phyloP scores from a whole-genome alignment of 1,284 basidiomycete species.

The Heimioporus retisporus region DNA sequence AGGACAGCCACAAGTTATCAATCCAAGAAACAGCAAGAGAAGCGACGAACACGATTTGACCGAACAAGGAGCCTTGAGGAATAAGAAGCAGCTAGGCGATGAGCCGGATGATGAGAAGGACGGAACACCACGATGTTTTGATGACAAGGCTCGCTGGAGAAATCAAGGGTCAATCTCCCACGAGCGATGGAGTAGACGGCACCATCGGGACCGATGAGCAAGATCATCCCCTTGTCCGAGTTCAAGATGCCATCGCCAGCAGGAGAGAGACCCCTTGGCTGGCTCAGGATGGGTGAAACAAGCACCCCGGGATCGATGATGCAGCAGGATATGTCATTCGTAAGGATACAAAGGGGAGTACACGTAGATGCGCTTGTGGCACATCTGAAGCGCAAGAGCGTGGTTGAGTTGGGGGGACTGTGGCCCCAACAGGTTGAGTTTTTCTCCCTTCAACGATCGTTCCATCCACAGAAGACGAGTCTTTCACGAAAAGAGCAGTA shows the following conservation, averaged over 20 bases:
- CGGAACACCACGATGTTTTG: conserved; percentile 27
- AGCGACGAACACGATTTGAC: conserved; percentile 39
- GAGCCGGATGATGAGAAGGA: conserved; percentile 35
- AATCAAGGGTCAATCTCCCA: conserved; percentile 28
- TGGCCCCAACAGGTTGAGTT: conserved; percentile 33
- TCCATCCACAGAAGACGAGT: conserved; percentile 18
- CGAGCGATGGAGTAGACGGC: conserved; percentile 33
- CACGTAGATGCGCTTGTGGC: background rate
- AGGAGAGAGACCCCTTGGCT: conserved; percentile 20
- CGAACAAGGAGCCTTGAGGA: conserved; percentile 37
- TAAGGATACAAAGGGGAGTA: conserved; percentile 29
- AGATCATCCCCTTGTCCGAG: conserved; percentile 20
- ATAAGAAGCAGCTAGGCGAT: conserved; percentile 36
- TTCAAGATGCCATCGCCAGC: conserved; percentile 20
- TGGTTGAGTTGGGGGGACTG: conserved; percentile 22
- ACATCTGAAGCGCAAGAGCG: conserved; percentile 11
- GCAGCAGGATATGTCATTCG: conserved; percentile 34
- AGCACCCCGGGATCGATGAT: conserved; percentile 33
- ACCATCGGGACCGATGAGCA: conserved; percentile 31
- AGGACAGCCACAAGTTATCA: conserved; percentile 38
- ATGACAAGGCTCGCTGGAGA: conserved; percentile 16
- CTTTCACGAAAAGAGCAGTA: conserved; percentile 30
- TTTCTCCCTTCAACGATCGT: conserved; percentile 27
- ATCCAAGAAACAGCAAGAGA: conserved; percentile 38
- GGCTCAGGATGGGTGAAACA: conserved; percentile 23